A percentile compares a stretch with the other conserved stretches of the same genome.
phyloP scores from a whole-genome alignment of 768 basidiomycete species.

The Termitomyces sp. region DNA sequence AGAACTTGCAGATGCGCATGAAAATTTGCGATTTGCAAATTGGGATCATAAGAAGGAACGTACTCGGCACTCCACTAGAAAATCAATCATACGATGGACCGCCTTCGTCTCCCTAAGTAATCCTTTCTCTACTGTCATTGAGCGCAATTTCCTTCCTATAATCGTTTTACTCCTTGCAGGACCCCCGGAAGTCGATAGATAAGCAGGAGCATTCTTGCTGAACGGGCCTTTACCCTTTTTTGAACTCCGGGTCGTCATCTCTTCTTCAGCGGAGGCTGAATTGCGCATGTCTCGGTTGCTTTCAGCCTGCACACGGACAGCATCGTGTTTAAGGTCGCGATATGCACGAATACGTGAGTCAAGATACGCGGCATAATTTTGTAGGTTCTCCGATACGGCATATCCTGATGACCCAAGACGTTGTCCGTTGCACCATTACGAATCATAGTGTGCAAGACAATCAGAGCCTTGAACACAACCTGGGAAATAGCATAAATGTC shows the following conservation, averaged over 20 bases:
- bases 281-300: slow-evolving; percentile 81
- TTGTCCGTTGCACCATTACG: slow-evolving; percentile 96
- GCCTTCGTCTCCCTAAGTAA: slow-evolving; percentile 86
- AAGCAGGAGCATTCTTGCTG: slow-evolving; percentile 20
- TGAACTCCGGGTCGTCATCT: slow-evolving; percentile 27
- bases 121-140: slow-evolving; percentile 95
- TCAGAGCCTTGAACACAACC: slow-evolving; percentile 97
- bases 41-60: slow-evolving; percentile 24
- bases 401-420: slow-evolving; percentile 76
- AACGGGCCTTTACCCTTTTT: slow-evolving; percentile 9
- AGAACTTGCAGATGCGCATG: slow-evolving; percentile 55
- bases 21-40: neutral
- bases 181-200: slow-evolving; percentile 20
- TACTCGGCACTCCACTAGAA: slow-evolving; percentile 83
- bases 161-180: slow-evolving; percentile 69
- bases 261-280: slow-evolving; percentile 58
- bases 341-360: slow-evolving; percentile 86
- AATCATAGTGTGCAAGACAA: slow-evolving; percentile 95
- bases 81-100: slow-evolving; percentile 87
- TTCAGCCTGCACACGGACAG: slow-evolving; percentile 90
- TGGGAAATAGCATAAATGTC: slow-evolving; percentile 23
- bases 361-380: slow-evolving; percentile 83
- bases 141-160: slow-evolving; percentile 76
- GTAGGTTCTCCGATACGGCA: slow-evolving; percentile 77
- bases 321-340: slow-evolving; percentile 89